These are phyloP conservation scores for Fusarium tuaranense DNA, from an alignment of 2,329 filamentous ascomycete genomes.

Conservation along the genomic window DNA sequence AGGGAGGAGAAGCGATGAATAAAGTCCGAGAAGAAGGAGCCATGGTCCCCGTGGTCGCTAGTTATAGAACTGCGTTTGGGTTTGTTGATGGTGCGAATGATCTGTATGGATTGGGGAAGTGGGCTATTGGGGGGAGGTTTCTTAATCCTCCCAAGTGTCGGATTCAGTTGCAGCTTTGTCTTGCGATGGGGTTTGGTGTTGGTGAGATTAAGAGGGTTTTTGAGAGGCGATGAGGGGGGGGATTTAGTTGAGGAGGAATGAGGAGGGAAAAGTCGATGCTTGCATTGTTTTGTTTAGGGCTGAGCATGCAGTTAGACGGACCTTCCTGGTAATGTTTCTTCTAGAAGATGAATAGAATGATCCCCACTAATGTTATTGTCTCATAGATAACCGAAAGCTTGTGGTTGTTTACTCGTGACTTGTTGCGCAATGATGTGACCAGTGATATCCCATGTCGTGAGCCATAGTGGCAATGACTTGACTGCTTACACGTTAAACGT, in stretches of 20 bases:
- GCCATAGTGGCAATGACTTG: not conserved
- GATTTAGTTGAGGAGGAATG: not conserved
- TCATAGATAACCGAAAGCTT: not conserved
- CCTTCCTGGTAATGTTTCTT: not conserved
- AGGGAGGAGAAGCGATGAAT: slow-evolving; percentile 51
- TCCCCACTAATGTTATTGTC: not conserved
- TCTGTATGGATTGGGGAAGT: slow-evolving; percentile 33
- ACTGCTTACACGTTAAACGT: not conserved
- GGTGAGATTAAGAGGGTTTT: not conserved
- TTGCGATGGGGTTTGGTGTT: slow-evolving; percentile 11
- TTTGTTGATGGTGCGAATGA: slow-evolving; percentile 52
- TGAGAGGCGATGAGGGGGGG: not conserved
- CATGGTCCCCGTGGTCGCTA: slow-evolving; percentile 58
- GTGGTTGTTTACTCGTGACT: not conserved
- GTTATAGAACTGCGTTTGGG: slow-evolving; percentile 59
- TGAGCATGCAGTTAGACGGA: not conserved
- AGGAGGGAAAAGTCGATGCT: not conserved
- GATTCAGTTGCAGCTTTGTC: slow-evolving; percentile 60
- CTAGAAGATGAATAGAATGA: not conserved
- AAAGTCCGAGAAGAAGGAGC: slow-evolving; percentile 56
- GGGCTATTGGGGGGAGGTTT: slow-evolving; percentile 55
- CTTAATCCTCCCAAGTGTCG: slow-evolving; percentile 65
- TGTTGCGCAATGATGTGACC: not conserved
- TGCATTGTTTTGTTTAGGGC: not conserved
- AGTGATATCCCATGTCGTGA: not conserved